Percentiles rank a stretch among this genome's conserved stretches.
These are phyloP conservation scores for Hyphopichia fennica DNA, from an alignment of 1,139 yeast genomes.

Conservation along the genomic window DNA sequence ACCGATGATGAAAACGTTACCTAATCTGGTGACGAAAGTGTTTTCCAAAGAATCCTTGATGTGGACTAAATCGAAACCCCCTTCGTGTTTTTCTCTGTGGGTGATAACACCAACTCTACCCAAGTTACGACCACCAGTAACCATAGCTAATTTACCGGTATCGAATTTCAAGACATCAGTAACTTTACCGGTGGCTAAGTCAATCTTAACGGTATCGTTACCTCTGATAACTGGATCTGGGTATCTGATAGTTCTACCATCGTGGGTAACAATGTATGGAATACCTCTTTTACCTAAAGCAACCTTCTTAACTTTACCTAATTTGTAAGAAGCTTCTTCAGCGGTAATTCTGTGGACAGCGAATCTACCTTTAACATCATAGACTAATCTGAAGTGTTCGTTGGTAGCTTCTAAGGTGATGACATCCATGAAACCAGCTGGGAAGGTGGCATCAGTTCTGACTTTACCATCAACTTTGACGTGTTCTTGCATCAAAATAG, in stretches of 20 bases:
- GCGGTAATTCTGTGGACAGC: slow-evolving; percentile 99
- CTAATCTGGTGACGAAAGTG: slow-evolving; percentile 97
- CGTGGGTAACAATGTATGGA: slow-evolving; percentile 98
- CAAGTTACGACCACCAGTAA: slow-evolving; percentile 99
- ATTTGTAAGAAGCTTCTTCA: slow-evolving; percentile 97
- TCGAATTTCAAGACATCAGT: slow-evolving; percentile 91
- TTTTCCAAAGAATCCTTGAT: slow-evolving; percentile 96
- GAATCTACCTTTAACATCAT: slow-evolving; percentile 98
- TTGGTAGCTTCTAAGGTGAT: slow-evolving; percentile 96
- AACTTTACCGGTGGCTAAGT: slow-evolving; percentile 93
- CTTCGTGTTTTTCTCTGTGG: slow-evolving; percentile 99
- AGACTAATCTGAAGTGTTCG: slow-evolving; percentile 98
- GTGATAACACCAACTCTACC: slow-evolving; percentile 98
- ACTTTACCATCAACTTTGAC: slow-evolving; percentile 99
- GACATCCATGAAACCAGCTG: slow-evolving; percentile 99
- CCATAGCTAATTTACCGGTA: slow-evolving; percentile 94
- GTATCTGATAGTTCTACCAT: slow-evolving; percentile 99
- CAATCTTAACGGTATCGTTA: slow-evolving; percentile 96
- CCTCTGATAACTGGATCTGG: slow-evolving; percentile 96
- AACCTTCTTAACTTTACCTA: slow-evolving; percentile 96
- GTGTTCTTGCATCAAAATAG: slow-evolving; percentile 98
- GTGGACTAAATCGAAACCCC: slow-evolving; percentile 99
- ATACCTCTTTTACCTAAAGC: slow-evolving; percentile 98
- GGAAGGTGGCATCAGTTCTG: slow-evolving; percentile 98
- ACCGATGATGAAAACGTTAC: slow-evolving; percentile 96